Evolutionary conservation across 2,329 filamentous ascomycete species (phyloP).

Genomic region (Incumbomyces delicatus): DNA sequence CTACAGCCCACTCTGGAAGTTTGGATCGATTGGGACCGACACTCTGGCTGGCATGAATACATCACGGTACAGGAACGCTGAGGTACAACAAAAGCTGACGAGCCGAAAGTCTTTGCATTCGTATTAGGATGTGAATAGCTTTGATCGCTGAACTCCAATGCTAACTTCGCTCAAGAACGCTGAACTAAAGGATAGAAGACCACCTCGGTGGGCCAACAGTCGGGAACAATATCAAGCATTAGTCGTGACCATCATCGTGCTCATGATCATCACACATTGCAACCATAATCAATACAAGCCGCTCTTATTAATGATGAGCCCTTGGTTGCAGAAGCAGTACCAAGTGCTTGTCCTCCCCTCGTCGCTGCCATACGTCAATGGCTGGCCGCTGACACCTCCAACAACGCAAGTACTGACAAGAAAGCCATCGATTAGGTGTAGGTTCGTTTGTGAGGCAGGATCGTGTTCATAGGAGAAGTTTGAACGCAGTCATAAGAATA

Average conservation of each 20-base stretch:
- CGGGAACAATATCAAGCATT: background rate
- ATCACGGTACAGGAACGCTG: too few species aligned
- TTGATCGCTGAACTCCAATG: conserved; percentile 1
- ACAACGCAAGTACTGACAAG: conserved; percentile 2
- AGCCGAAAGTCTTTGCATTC: too few species aligned
- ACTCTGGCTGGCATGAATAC: too few species aligned
- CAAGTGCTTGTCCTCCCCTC: background rate
- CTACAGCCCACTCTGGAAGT: too few species aligned
- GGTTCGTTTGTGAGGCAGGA: too few species aligned
- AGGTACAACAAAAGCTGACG: too few species aligned
- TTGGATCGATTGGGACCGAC: too few species aligned
- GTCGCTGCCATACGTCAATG: background rate
- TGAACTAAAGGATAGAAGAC: conserved; percentile 3
- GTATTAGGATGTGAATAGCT: background rate
- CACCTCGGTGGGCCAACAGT: background rate
- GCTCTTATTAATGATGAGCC: background rate
- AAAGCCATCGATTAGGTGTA: background rate
- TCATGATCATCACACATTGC: conserved; percentile 1
- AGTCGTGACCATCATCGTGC: conserved; percentile 4
- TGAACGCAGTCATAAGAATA: conserved; percentile 47
- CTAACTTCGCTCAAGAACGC: background rate
- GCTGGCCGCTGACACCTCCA: conserved; percentile 1
- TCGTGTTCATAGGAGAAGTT: conserved; percentile 44
- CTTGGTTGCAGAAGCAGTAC: background rate
- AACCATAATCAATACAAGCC: conserved; percentile 1